Evolutionary conservation across 768 basidiomycete genomes (phyloP).

Genomic region (Kwoniella pini): DNA sequence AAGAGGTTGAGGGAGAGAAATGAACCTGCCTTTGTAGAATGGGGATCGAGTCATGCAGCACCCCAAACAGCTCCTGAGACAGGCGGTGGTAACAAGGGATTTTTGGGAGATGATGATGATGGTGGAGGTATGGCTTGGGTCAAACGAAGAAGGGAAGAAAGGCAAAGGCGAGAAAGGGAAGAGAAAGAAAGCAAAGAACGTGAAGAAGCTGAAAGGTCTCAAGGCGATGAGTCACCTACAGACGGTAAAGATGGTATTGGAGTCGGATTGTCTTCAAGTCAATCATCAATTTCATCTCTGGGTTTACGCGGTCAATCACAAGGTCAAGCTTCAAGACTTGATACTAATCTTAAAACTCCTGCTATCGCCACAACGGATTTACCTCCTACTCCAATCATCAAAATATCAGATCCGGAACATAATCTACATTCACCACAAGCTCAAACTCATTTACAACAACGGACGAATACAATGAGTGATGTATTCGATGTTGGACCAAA

Average conservation of each 20-base stretch:
- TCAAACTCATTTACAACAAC: neutral
- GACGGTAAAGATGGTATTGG: neutral
- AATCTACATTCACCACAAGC: neutral
- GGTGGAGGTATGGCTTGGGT: conserved; percentile 88
- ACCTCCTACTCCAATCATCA: conserved; percentile 39
- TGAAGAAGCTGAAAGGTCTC: conserved; percentile 59
- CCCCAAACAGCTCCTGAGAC: neutral
- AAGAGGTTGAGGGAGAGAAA: conserved; percentile 28
- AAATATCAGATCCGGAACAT: conserved; percentile 27
- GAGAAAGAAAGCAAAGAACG: conserved; percentile 35
- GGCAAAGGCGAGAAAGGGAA: conserved; percentile 57
- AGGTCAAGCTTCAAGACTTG: neutral
- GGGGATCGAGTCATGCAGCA: conserved; percentile 63
- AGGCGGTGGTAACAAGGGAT: conserved; percentile 66
- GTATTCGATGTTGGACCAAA: conserved; percentile 8
- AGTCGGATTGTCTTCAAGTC: conserved; percentile 13
- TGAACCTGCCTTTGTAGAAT: conserved; percentile 85
- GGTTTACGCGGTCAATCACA: neutral
- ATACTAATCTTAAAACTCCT: conserved; percentile 28
- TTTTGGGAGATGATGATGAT: conserved; percentile 67
- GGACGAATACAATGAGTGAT: neutral
- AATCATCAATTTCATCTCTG: conserved; percentile 14
- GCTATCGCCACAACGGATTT: conserved; percentile 20
- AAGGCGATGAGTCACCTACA: conserved; percentile 26
- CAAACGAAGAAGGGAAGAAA: conserved; percentile 63